phyloP scores from a whole-genome alignment of 495 filamentous ascomycete species.

The Aspergillus olivimuriae region DNA sequence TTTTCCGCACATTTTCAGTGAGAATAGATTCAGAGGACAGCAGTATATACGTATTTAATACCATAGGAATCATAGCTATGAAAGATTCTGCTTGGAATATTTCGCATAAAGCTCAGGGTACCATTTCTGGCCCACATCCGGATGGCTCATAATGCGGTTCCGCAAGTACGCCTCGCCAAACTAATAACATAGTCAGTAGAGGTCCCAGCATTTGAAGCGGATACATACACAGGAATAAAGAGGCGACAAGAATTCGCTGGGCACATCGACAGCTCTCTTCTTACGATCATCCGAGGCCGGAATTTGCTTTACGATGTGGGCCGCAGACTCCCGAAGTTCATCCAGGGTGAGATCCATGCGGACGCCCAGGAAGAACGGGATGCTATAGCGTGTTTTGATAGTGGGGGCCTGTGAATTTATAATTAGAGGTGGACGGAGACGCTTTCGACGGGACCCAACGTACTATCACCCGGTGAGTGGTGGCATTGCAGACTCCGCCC shows the following conservation, averaged over 20 bases:
- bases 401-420: conserved; percentile 25
- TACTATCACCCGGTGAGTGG: conserved; percentile 72
- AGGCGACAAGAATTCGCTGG: conserved; percentile 38
- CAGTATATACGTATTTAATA: too few species aligned
- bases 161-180: conserved; percentile 48
- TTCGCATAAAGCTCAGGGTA: conserved; percentile 64
- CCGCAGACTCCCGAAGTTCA: conserved; percentile 27
- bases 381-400: conserved; percentile 57
- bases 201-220: background rate
- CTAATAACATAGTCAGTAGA: conserved; percentile 8
- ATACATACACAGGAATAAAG: conserved; percentile 36
- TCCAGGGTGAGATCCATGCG: conserved; percentile 73
- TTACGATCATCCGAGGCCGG: conserved; percentile 30
- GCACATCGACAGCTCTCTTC: conserved; percentile 35
- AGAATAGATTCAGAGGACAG: too few species aligned
- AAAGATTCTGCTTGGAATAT: conserved; percentile 20
- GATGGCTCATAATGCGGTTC: conserved; percentile 86
- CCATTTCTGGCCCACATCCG: conserved; percentile 83
- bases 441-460: too few species aligned
- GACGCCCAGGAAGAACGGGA: conserved; percentile 91
- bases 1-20: too few species aligned
- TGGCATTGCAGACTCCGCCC: conserved; percentile 75
- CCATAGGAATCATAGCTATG: background rate
- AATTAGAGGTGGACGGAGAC: too few species aligned
- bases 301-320: conserved; percentile 31